A percentile compares a stretch with the other conserved stretches of the same genome.
These are phyloP conservation scores for Leishmania turanica DNA, from an alignment of 208 protist species.

Conservation along the genomic window DNA sequence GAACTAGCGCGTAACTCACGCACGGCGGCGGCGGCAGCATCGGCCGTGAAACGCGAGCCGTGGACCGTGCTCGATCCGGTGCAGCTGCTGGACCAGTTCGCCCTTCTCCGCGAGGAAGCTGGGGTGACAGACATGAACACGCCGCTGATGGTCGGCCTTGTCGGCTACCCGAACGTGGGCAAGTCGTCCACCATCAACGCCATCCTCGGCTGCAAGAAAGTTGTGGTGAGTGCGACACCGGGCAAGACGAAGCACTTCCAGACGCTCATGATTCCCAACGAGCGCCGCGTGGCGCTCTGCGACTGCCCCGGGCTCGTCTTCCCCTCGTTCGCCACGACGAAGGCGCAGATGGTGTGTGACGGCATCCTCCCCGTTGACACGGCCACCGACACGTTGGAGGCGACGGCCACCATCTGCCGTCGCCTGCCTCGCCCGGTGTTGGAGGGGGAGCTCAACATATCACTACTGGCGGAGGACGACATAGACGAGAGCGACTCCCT, in stretches of 20 bases:
- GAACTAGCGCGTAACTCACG: slow-evolving; percentile 69
- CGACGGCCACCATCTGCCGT: slow-evolving; percentile 65
- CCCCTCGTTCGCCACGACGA: slow-evolving; percentile 88
- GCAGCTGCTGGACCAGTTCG: slow-evolving; percentile 83
- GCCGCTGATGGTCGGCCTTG: slow-evolving; percentile 92
- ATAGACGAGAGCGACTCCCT: slow-evolving; percentile 68
- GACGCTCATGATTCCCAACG: slow-evolving; percentile 94
- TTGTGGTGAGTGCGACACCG: slow-evolving; percentile 96
- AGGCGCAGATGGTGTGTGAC: slow-evolving; percentile 96
- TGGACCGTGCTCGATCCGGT: slow-evolving; percentile 69
- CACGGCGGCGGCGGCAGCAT: slow-evolving; percentile 29
- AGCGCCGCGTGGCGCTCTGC: slow-evolving; percentile 93
- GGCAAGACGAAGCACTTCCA: slow-evolving; percentile 99
- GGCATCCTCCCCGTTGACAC: slow-evolving; percentile 96
- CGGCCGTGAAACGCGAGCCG: slow-evolving; percentile 32
- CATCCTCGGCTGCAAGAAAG: slow-evolving; percentile 94
- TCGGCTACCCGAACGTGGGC: slow-evolving; percentile 99
- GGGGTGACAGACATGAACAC: slow-evolving; percentile 41
- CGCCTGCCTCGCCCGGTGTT: slow-evolving; percentile 64
- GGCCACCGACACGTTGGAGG: slow-evolving; percentile 67
- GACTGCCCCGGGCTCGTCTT: slow-evolving; percentile 99
- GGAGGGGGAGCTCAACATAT: slow-evolving; percentile 64
- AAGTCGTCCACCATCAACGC: slow-evolving; percentile 99
- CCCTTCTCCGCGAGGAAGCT: slow-evolving; percentile 46
- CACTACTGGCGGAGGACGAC: slow-evolving; percentile 65